phyloP scores from a whole-genome alignment of 768 basidiomycete species.

The Astraeus odoratus region DNA sequence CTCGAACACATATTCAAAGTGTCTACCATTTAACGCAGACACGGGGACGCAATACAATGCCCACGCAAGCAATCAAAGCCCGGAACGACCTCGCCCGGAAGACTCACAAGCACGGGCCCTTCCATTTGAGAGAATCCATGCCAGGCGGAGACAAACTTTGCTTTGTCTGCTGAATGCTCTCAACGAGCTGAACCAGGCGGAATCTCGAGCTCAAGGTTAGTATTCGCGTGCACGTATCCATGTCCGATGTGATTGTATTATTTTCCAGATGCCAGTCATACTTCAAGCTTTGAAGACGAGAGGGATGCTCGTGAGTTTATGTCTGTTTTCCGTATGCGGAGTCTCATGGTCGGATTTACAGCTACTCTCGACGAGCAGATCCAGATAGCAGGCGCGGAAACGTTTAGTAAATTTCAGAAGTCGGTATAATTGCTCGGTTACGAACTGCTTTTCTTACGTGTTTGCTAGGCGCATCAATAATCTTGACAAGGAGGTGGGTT shows the following conservation, averaged over 20 bases:
- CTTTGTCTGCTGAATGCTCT: slow-evolving; percentile 33
- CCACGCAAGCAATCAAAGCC: neutral
- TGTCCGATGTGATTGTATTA: neutral
- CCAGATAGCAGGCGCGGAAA: slow-evolving; percentile 60
- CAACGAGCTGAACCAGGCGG: slow-evolving; percentile 33
- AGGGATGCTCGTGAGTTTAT: slow-evolving; percentile 51
- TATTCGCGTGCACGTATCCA: slow-evolving; percentile 3
- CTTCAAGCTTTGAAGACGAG: slow-evolving; percentile 55
- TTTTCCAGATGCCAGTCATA: slow-evolving; percentile 30
- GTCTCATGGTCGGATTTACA: slow-evolving; percentile 14
- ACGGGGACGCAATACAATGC: neutral
- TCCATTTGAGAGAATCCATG: slow-evolving; percentile 6
- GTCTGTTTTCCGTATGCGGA: neutral
- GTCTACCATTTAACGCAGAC: neutral
- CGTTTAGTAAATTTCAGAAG: slow-evolving; percentile 60
- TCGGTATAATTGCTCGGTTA: slow-evolving; percentile 18
- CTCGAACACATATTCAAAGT: neutral
- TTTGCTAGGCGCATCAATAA: slow-evolving; percentile 45
- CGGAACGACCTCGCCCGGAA: neutral
- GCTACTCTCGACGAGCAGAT: slow-evolving; percentile 64
- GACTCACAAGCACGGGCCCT: slow-evolving; percentile 1
- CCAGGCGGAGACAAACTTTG: slow-evolving; percentile 31
- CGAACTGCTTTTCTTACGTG: slow-evolving; percentile 4
- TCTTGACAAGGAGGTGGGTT: slow-evolving; percentile 54
- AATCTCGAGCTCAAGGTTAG: slow-evolving; percentile 17